Evolutionary conservation across 148 eudicot species (phyloP), one percentile per base, ranked within the genome.

Genomic region (Rhododendron williamsianum): DNA sequence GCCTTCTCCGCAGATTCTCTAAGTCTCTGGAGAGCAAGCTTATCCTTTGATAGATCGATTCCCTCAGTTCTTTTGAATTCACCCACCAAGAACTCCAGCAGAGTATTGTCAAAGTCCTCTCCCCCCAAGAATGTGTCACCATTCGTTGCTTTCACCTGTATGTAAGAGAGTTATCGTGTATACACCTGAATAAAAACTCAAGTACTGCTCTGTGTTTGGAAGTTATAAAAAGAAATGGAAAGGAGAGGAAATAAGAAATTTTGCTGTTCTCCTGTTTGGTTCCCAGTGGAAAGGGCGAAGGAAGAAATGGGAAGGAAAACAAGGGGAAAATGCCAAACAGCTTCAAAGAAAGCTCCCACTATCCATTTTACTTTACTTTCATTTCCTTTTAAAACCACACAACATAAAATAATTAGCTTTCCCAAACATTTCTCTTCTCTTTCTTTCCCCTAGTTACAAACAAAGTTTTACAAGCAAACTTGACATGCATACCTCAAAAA

Each of bases 81-180:
- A 41, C 90, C 51, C 18, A 96, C 97, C 82, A 96, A 88, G 88
- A 90, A 96, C 82, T 96, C 98, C 85, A 96, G 83, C 79, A 96
- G 79, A 54, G 97, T 81, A 88, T 96, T 96, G 88, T 96, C 99
- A 76, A 96, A 96, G 85, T 96, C 99, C 82, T 96, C 99, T 85
- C 99, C 99, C 87, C 99, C 99, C 92, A 96, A 90, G 87, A 96
- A 96, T 16, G 99, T 96, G 86, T 96, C 99, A 63, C 99, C 99
- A 84, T 96, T 96, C n/a, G 99, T 96, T 56, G 99, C 98, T 95
- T 95, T 96, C 52, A 96, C 99, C 99, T 96, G 86, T 74, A 76
- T 1, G 38, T 45, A 25, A 3, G 33, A 23, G 7, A 19, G 72
- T 35, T 18, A 46, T 19, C 6, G 6, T 33, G 79, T 51, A 83